Conservation (phyloP, 257 asterid genomes). For the Przewalskia tangutica region DNA sequence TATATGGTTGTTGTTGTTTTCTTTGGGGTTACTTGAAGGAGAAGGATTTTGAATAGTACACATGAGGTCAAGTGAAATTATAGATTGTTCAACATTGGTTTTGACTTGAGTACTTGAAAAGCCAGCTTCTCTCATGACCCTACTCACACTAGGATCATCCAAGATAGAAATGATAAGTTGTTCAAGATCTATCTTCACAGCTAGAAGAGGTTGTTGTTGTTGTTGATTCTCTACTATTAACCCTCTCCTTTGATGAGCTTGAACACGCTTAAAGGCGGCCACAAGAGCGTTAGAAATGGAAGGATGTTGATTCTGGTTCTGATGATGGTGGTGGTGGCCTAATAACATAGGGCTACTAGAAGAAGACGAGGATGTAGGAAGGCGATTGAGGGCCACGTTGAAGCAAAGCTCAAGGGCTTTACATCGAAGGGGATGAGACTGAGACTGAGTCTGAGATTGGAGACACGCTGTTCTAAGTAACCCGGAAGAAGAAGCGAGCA, state of each 20-base stretch:
- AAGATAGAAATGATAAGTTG: conserved; percentile 75
- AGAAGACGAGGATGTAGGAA: conserved; percentile 43
- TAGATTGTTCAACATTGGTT: conserved; percentile 50
- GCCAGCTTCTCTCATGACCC: conserved; percentile 90
- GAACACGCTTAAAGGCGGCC: conserved; percentile 91
- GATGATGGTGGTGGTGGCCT: conserved; percentile 16
- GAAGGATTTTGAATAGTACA: background rate
- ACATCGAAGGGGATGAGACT: conserved; percentile 86
- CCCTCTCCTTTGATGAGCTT: conserved; percentile 84
- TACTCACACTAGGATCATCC: conserved; percentile 89
- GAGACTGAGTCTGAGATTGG: conserved; percentile 28
- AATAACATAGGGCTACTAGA: conserved; percentile 30
- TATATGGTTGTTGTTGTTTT: background rate
- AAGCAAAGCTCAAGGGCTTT: conserved; percentile 93
- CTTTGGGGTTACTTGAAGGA: background rate
- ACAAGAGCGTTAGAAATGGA: conserved; percentile 78
- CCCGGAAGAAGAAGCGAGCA: conserved; percentile 52
- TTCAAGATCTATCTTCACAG: conserved; percentile 64
- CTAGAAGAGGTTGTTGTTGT: conserved; percentile 54
- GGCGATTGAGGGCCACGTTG: conserved; percentile 87
- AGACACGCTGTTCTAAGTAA: conserved; percentile 54
- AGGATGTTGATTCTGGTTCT: conserved; percentile 15
- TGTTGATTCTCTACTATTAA: conserved; percentile 52
- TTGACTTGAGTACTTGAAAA: conserved; percentile 80
- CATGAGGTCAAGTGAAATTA: conserved; percentile 22